A percentile compares a stretch with the other conserved stretches of the same genome.
Conservation (phyloP, 2,329 filamentous ascomycete species). For the Phialemonium atrogriseum region DNA sequence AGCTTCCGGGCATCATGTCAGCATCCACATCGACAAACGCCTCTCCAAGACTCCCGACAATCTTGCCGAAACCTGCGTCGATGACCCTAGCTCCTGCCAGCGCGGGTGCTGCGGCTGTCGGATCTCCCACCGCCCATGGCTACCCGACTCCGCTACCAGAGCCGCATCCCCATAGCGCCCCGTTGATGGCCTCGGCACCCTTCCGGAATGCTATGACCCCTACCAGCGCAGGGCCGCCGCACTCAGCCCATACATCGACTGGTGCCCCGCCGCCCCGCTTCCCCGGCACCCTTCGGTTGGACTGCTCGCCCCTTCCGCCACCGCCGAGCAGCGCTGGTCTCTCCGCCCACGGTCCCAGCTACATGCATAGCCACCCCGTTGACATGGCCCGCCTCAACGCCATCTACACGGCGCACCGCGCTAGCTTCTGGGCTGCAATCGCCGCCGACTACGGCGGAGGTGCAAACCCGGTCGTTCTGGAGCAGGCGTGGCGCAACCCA, state of each 20-base stretch:
- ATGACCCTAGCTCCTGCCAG: conserved; percentile 34
- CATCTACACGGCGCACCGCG: conserved; percentile 62
- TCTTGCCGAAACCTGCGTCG: conserved; percentile 56
- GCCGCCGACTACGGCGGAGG: conserved; percentile 63
- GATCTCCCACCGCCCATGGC: conserved; percentile 26
- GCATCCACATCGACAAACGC: conserved; percentile 27
- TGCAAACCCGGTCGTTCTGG: conserved; percentile 53
- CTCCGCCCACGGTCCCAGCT: conserved; percentile 17
- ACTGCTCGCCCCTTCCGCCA: conserved; percentile 42
- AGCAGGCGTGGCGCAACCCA: conserved; percentile 51
- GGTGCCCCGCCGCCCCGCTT: conserved; percentile 24
- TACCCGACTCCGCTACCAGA: conserved; percentile 34
- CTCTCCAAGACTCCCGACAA: conserved; percentile 47
- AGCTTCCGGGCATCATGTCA: conserved; percentile 44
- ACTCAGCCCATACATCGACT: conserved; percentile 10
- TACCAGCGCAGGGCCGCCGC: conserved; percentile 31
- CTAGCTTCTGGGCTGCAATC: conserved; percentile 65
- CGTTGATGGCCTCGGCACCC: conserved; percentile 33
- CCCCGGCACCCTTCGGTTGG: conserved; percentile 40
- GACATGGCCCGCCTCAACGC: conserved; percentile 59
- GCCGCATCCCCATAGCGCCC: conserved; percentile 33
- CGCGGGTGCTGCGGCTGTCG: conserved; percentile 18
- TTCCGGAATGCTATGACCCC: conserved; percentile 26
- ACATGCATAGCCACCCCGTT: conserved; percentile 31
- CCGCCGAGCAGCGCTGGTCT: conserved; percentile 12